Base-by-base conservation (phyloP, 2,329 filamentous ascomycete genomes). In the Pyricularia sp. region DNA sequence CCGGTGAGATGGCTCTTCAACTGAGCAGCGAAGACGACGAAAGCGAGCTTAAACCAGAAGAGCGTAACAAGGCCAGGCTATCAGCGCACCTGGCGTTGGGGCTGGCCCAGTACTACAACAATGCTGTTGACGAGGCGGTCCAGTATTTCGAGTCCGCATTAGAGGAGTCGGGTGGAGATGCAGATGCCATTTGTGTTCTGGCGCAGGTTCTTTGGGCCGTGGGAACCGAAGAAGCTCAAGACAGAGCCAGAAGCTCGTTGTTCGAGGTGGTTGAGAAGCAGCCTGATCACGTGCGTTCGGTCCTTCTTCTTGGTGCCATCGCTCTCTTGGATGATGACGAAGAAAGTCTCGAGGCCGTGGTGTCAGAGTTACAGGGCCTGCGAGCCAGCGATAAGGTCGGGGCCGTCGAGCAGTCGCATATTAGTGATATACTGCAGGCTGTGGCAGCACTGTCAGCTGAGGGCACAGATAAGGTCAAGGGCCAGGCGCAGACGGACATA, bases 201-300 rank as follows among this genome's bases (percentile, higher is more conserved):
- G 90, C 93, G 0, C 91, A 97, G 75, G 90, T 97, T 0, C 82
- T 97, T 0, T 99, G 94, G 93, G 93, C 93, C 0, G 91, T 91
- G 68, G 92, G 90, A 9, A 86, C 87, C 0, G 84, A 88, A 7
- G 82, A 87, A 0, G 89, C 93, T 65, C 85, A 88, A 61, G 85
- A 88, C 62, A 86, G 89, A 67, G 93, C 93, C 19, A 84, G 91
- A 3, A 86, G 89, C 64, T 84, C 90, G 68, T 81, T 99, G 0
- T 93, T 96, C 71, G 87, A 87, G 16, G 87, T 89, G 44, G 87
- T 96, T 13, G 90, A 93, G 70, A 82, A 80, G 63, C 78, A 89
- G 62, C 85, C 90, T 0, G 84, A 87, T 1, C 92, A 97, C 69
- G 84, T 96, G 1, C 88, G 88, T 67, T 88, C 91, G 0, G 85